Evolutionary conservation across 2,329 filamentous ascomycete species (phyloP).

Genomic region (Botrytis fabae): DNA sequence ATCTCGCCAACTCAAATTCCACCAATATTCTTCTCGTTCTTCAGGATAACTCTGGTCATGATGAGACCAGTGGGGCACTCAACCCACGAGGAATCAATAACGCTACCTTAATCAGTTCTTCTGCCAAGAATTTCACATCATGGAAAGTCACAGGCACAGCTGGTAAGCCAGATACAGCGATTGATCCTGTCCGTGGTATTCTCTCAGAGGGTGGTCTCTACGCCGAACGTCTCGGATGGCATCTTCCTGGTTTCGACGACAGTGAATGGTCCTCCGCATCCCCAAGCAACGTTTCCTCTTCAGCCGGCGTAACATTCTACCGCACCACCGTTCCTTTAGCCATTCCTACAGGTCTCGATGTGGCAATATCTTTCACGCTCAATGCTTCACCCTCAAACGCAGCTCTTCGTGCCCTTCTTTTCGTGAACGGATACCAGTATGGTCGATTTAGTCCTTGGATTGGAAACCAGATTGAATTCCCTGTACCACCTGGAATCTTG

Average conservation of each 20-base stretch:
- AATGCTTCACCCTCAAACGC: slow-evolving; percentile 45
- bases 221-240: slow-evolving; percentile 58
- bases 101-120: slow-evolving; percentile 48
- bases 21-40: slow-evolving; percentile 53
- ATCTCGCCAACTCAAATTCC: slow-evolving; percentile 42
- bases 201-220: slow-evolving; percentile 59
- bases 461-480: slow-evolving; percentile 22
- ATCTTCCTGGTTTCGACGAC: slow-evolving; percentile 57
- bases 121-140: slow-evolving; percentile 29
- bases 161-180: slow-evolving; percentile 46
- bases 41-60: slow-evolving; percentile 61
- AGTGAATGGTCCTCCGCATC: slow-evolving; percentile 43
- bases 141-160: slow-evolving; percentile 61
- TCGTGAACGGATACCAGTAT: slow-evolving; percentile 56
- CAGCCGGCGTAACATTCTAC: slow-evolving; percentile 56
- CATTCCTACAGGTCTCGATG: slow-evolving; percentile 54
- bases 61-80: slow-evolving; percentile 50
- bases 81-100: slow-evolving; percentile 53
- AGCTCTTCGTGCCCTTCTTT: slow-evolving; percentile 55
- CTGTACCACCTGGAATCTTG: slow-evolving; percentile 23
- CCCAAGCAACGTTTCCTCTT: slow-evolving; percentile 45
- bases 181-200: slow-evolving; percentile 54
- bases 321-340: slow-evolving; percentile 52
- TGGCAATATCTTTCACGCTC: slow-evolving; percentile 56
- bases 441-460: slow-evolving; percentile 24